These are phyloP conservation scores for Neofusicoccum sp. DNA, from an alignment of 2,329 filamentous ascomycete species.

Conservation along the genomic window DNA sequence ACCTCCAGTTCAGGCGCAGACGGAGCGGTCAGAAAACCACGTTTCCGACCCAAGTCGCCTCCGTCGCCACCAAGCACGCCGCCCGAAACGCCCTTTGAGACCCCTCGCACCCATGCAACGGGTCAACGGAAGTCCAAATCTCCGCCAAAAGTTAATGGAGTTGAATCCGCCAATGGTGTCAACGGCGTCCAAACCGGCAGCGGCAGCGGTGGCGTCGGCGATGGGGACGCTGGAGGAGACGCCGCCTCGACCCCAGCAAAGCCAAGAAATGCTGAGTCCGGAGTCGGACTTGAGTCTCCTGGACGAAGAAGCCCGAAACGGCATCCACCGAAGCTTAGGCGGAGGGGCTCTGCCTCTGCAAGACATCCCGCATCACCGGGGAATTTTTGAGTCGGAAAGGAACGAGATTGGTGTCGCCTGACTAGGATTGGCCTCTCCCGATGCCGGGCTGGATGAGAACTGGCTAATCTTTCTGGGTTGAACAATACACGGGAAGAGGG, in stretches of 20 bases:
- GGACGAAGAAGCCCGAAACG: constrained; percentile 19
- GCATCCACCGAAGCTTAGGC: constrained; percentile 19
- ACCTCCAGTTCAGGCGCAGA: constrained; percentile 18
- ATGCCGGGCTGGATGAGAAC: background rate
- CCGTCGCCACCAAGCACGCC: constrained; percentile 15
- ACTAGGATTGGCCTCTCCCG: background rate
- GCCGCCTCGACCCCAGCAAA: constrained; percentile 5
- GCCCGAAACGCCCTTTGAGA: constrained; percentile 3
- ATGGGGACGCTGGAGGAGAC: background rate
- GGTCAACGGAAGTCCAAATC: background rate
- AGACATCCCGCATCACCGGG: constrained; percentile 8
- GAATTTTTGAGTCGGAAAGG: constrained; percentile 9
- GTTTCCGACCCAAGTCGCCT: constrained; percentile 13
- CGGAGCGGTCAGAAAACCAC: background rate
- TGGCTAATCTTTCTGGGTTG: no score
- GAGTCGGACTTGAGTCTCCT: constrained; percentile 11
- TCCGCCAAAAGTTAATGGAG: constrained; percentile 1
- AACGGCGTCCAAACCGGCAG: background rate
- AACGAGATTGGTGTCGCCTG: constrained; percentile 3
- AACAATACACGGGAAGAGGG: no score
- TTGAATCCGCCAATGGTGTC: background rate
- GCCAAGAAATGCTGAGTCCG: background rate
- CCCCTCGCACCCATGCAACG: background rate
- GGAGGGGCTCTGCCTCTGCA: constrained; percentile 8
- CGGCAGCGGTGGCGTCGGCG: background rate